A percentile compares a stretch with the other conserved stretches of the same genome.
Evolutionary conservation across 202 grass and related monocot species (phyloP).

Genomic region (Sporobolus alterniflorus): DNA sequence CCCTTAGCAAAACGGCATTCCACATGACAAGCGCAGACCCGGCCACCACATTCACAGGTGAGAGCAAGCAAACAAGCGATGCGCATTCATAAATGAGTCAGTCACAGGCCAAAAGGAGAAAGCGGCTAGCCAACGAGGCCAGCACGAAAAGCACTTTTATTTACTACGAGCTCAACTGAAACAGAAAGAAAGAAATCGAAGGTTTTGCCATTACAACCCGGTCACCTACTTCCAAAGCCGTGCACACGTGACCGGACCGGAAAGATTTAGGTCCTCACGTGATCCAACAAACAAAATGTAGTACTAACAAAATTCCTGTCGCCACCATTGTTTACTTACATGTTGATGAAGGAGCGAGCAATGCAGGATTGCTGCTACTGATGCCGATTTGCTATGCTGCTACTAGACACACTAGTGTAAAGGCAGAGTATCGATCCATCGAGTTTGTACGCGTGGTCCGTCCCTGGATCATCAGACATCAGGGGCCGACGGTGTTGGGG

Average conservation of each 20-base stretch:
- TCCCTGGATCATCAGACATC: not conserved
- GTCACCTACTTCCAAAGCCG: no score
- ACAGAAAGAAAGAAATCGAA: not conserved
- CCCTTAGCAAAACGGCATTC: conserved; percentile 42
- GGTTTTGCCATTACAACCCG: no score
- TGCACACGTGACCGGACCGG: not conserved
- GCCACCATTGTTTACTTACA: not conserved
- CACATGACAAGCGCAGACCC: not conserved
- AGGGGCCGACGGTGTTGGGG: not conserved
- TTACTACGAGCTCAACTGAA: not conserved
- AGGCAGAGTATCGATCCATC: not conserved
- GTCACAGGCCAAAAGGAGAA: not conserved
- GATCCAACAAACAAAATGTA: not conserved
- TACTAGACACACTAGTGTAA: not conserved
- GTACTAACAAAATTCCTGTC: not conserved
- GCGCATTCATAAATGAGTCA: not conserved
- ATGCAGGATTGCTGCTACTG: not conserved
- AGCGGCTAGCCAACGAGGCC: not conserved
- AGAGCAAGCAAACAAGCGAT: not conserved
- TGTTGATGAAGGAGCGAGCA: not conserved
- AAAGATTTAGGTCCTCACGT: no score
- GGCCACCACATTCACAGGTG: not conserved
- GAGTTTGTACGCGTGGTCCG: not conserved
- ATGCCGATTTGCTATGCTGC: not conserved
- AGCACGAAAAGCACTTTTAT: conserved; percentile 19